Conservation (phyloP, 164 flowering plant genomes). For the Annona cherimola region DNA sequence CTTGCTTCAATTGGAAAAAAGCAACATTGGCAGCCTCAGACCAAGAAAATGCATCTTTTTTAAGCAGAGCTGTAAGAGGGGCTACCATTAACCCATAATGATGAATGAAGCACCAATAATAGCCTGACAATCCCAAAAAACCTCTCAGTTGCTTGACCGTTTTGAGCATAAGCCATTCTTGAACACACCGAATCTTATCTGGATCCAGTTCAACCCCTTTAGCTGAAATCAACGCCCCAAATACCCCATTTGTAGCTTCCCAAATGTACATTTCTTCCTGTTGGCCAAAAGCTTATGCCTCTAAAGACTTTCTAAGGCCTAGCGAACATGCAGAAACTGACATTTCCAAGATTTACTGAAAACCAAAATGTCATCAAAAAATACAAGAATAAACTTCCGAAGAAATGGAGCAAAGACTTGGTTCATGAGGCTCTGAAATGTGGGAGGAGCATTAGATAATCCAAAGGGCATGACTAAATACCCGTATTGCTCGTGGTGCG, state of each 20-base stretch:
- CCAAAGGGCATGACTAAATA: not conserved
- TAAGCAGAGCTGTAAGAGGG: not conserved
- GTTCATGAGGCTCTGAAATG: slow-evolving; percentile 8
- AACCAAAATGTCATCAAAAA: slow-evolving; percentile 8
- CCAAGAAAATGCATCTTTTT: not conserved
- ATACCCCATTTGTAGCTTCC: not conserved
- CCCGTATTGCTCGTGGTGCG: no score
- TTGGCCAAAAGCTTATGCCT: no score
- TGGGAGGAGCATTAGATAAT: not conserved
- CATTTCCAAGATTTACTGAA: not conserved
- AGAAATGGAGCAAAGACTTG: not conserved
- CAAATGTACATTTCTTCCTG: slow-evolving; percentile 1
- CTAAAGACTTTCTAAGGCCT: not conserved
- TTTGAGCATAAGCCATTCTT: not conserved
- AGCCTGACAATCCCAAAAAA: not conserved
- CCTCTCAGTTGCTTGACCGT: not conserved
- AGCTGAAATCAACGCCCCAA: slow-evolving; percentile 1
- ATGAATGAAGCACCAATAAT: not conserved
- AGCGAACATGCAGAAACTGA: not conserved
- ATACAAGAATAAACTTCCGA: slow-evolving; percentile 2
- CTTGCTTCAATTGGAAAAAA: not conserved
- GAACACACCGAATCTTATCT: not conserved
- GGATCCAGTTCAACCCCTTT: slow-evolving; percentile 1
- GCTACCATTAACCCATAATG: not conserved
- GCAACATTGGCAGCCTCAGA: not conserved